Base-by-base conservation (phyloP, 495 filamentous ascomycete species). In the Xylaria acuta region DNA sequence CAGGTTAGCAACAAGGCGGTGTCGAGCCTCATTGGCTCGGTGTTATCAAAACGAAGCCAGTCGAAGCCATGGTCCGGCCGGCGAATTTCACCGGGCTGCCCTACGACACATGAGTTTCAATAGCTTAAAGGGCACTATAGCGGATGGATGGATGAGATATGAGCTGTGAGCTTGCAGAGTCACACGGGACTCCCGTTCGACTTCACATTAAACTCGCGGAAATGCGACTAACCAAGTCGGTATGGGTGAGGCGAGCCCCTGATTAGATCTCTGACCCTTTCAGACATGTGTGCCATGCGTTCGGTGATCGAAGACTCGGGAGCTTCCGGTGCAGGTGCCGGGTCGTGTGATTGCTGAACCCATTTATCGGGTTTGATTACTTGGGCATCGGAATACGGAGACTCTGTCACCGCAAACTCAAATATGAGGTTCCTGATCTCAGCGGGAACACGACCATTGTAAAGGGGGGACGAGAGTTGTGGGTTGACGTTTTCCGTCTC, bases 361-460 rank as follows among this genome's bases (percentile, higher is more conserved):
- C 16, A 64, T 1, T 27, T n/a, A 25, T 27, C 30, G 16, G 62
- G 40, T 20, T 64, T 64, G 4, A 64, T 34, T 27, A 27, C 63
- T 25, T 5, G 32, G 38, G 54, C 66, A 40, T 60, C 63, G 12
- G 45, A 11, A 16, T 41, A 30, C 41, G 25, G 8, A 63, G 66
- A 70, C 30, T 76, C 75, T 3, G 69, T 68, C 11, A 74, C 20
- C 3, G 71, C 72, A 34, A 71, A 75, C 45, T 73, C 36, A 66
- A 78, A 75, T 16, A 78, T 76, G 20, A 45, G 30, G 12, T 53
- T 58, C 14, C 75, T 64, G 54, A 77, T 76, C 64, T 78, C 76
- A 20, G 70, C 47, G 18, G 75, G 75, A 32, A 73, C 70, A n/a
- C 22, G 34, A 4, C 74, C 72, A 51, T 66, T 66, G 73, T 71